These are phyloP conservation scores for Prinsepia uniflora DNA, from an alignment of 306 rosid genomes.

Conservation along the genomic window DNA sequence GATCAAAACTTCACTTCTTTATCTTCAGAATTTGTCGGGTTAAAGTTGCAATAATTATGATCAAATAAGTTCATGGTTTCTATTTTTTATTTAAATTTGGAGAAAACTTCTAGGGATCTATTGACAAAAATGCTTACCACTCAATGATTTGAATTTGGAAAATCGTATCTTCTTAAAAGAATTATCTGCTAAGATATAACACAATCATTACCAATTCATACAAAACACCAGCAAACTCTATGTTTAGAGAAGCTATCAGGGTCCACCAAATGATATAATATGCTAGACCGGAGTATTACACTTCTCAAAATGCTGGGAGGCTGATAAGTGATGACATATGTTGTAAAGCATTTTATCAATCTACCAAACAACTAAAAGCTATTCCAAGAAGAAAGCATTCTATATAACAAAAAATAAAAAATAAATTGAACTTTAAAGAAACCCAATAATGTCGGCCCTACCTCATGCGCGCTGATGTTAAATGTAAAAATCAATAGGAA, in stretches of 20 bases:
- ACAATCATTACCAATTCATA: not conserved
- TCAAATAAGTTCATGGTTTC: not conserved
- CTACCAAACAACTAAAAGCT: not conserved
- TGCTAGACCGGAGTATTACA: not conserved
- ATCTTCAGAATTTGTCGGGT: not conserved
- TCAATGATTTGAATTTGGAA: not conserved
- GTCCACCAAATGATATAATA: constrained; percentile 7
- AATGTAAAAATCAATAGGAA: not conserved
- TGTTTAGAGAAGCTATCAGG: not conserved
- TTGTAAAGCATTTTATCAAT: not conserved
- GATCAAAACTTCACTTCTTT: not conserved
- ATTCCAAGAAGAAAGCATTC: too few species aligned
- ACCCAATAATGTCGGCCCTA: not conserved
- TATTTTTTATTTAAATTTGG: not conserved
- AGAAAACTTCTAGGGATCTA: not conserved
- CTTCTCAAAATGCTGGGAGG: not conserved
- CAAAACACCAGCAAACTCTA: not conserved
- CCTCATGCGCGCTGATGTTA: not conserved
- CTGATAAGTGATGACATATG: not conserved
- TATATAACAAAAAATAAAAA: too few species aligned
- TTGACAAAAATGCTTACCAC: not conserved
- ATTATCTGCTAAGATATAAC: not conserved
- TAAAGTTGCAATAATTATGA: not conserved
- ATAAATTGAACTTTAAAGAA: not conserved
- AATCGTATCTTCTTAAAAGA: not conserved